These are phyloP conservation scores for Naganishia friedmannii DNA, from an alignment of 768 basidiomycete genomes.

Conservation along the genomic window DNA sequence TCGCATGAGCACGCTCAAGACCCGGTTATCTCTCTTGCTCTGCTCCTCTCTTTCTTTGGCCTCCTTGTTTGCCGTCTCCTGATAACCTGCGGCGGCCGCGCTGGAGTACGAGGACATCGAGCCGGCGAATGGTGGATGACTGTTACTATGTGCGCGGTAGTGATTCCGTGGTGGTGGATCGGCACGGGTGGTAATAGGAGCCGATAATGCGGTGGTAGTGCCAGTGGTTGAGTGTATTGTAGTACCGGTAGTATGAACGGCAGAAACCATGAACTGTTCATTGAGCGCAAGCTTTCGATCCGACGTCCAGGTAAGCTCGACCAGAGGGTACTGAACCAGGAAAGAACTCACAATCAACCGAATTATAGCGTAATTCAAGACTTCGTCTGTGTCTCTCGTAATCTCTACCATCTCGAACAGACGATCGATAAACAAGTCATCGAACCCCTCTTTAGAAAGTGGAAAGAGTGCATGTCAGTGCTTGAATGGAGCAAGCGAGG, in stretches of 20 bases:
- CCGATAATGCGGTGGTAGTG: constrained; percentile 21
- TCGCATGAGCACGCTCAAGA: constrained; percentile 77
- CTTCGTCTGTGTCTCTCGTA: constrained; percentile 83
- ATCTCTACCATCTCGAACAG: constrained; percentile 91
- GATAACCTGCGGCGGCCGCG: neutral
- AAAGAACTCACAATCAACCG: constrained; percentile 72
- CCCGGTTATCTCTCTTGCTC: constrained; percentile 60
- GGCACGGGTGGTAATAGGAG: neutral
- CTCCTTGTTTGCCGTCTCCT: constrained; percentile 9
- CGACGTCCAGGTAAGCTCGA: neutral
- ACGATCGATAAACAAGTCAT: constrained; percentile 78
- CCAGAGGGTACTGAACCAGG: neutral
- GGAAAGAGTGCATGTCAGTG: neutral
- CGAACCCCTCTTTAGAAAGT: constrained; percentile 64
- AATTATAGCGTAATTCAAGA: constrained; percentile 91
- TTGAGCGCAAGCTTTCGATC: constrained; percentile 74
- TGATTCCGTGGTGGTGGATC: constrained; percentile 19
- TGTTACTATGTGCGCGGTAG: constrained; percentile 27
- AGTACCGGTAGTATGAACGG: neutral
- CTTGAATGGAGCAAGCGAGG: neutral
- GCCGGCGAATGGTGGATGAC: constrained; percentile 9
- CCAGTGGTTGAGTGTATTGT: constrained; percentile 10
- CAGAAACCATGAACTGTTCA: constrained; percentile 93
- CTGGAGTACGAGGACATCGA: neutral
- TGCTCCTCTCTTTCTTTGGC: constrained; percentile 25